phyloP scores from a whole-genome alignment of 352 stramenopile genomes.

The Pythium insidiosum region DNA sequence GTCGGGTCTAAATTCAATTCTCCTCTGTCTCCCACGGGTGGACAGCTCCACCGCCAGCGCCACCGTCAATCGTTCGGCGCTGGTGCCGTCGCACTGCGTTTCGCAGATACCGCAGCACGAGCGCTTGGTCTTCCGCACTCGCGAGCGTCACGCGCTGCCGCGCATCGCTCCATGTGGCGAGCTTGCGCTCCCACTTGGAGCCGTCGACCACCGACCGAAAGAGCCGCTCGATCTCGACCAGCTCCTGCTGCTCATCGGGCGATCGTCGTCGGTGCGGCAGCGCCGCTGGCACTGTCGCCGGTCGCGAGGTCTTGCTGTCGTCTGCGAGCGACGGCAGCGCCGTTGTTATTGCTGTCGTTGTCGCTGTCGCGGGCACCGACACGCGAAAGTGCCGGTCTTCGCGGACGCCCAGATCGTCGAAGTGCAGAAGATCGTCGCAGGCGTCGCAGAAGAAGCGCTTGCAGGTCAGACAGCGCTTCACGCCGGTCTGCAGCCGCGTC shows the following conservation, averaged over 20 bases:
- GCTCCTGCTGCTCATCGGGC: neutral
- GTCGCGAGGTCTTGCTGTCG: neutral
- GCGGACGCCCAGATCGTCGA: slow-evolving; percentile 55
- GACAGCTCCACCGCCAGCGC: too few relatives aligned
- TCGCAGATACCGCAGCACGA: slow-evolving; percentile 22
- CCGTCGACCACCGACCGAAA: neutral
- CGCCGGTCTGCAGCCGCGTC: neutral
- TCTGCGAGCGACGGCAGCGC: too few relatives aligned
- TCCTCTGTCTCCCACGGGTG: too few relatives aligned
- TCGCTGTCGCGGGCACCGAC: slow-evolving; percentile 5
- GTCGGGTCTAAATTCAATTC: too few relatives aligned
- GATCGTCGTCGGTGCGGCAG: neutral
- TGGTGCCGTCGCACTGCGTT: slow-evolving; percentile 12
- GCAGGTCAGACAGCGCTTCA: slow-evolving; percentile 42
- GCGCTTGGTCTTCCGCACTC: neutral
- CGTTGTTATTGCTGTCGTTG: too few relatives aligned
- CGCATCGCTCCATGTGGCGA: neutral
- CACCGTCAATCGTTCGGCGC: too few relatives aligned
- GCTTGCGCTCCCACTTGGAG: neutral
- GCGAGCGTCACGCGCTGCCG: neutral
- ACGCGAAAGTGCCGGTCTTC: slow-evolving; percentile 42
- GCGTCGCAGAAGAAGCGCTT: slow-evolving; percentile 26
- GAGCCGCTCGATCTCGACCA: neutral
- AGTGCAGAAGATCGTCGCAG: slow-evolving; percentile 42
- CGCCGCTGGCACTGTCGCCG: neutral